phyloP scores from a whole-genome alignment of 2,329 filamentous ascomycete species.

The Xylaria sp. region DNA sequence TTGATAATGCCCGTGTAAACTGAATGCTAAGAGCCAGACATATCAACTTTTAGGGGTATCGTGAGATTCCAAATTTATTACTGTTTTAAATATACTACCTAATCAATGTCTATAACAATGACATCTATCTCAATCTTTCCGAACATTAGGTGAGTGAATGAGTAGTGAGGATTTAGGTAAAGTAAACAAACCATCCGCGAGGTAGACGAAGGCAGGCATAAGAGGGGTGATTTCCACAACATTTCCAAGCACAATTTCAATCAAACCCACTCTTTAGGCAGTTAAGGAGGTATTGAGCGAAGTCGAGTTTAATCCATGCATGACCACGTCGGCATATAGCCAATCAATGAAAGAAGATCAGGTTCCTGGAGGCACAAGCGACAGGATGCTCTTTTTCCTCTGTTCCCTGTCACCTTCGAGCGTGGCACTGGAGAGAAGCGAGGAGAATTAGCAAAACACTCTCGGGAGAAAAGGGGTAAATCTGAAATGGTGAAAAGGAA shows the following conservation, averaged over 20 bases:
- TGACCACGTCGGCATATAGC: neutral
- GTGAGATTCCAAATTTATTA: neutral
- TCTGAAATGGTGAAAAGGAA: neutral
- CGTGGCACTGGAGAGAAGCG: slow-evolving; percentile 39
- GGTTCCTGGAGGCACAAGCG: slow-evolving; percentile 30
- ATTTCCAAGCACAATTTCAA: neutral
- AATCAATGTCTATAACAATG: slow-evolving; percentile 7
- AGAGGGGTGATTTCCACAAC: neutral
- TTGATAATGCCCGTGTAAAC: neutral
- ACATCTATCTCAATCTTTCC: neutral
- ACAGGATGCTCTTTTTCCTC: slow-evolving; percentile 49
- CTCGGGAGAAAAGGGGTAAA: neutral
- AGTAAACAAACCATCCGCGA: neutral
- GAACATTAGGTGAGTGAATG: neutral
- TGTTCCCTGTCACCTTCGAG: slow-evolving; percentile 46
- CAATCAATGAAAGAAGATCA: neutral
- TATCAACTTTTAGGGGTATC: neutral
- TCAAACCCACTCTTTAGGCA: neutral
- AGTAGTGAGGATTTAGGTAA: neutral
- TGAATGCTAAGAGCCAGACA: neutral
- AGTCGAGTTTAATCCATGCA: neutral
- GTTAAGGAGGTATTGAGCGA: neutral
- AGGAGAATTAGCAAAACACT: neutral
- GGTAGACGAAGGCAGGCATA: neutral
- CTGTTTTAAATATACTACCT: slow-evolving; percentile 17